Evolutionary conservation across 257 asterid genomes (phyloP), one percentile per base, ranked within the genome.

Genomic region (Mitragyna speciosa): DNA sequence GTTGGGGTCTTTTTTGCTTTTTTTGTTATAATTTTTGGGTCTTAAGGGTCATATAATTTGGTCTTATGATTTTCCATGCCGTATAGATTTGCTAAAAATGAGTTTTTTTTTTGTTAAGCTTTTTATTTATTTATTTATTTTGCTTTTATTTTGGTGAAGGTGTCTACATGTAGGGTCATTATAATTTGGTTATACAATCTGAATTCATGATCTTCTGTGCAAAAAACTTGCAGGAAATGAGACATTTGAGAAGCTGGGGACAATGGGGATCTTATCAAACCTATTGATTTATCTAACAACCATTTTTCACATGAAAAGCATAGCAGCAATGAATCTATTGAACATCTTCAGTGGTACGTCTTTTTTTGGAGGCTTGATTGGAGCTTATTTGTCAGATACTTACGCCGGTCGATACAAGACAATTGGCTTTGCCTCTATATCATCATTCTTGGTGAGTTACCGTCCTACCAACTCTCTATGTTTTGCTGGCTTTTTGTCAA

Each of bases 161-260:
- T 54, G 1, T 54, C 4, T 16, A 22, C 61, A n/a, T 52, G 5
- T 52, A 6, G 33, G 6, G 28, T 28, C 48, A 12, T 7, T 15
- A 14, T 22, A 28, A 36, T 36, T 36, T 36, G 2, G 41, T 36
- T 1, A 36, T 36, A 36, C 41, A 36, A 36, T 1, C 2, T 36
- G 41, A 4, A 36, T 2, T 36, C 5, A 56, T 22, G 64, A 56
- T 5, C 22, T 56, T 56, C 11, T 56, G 22, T 5, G 30, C 16
- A 30, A 15, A 45, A 74, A 39, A 67, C 26, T 22, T 74, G 72
- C 79, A 85, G 86, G 88, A 65, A 85, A 85, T 80, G 86, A 83
- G 79, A 80, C 86, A 1, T 79, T 83, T 83, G 88, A 85, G 83
- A 83, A 82, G 77, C 80, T 85, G 6, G 88, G 88, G 22, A 81